Evolutionary conservation across 208 protist genomes (phyloP), one percentile per base, ranked within the genome.

Genomic region (Trypanosoma boissoni): DNA sequence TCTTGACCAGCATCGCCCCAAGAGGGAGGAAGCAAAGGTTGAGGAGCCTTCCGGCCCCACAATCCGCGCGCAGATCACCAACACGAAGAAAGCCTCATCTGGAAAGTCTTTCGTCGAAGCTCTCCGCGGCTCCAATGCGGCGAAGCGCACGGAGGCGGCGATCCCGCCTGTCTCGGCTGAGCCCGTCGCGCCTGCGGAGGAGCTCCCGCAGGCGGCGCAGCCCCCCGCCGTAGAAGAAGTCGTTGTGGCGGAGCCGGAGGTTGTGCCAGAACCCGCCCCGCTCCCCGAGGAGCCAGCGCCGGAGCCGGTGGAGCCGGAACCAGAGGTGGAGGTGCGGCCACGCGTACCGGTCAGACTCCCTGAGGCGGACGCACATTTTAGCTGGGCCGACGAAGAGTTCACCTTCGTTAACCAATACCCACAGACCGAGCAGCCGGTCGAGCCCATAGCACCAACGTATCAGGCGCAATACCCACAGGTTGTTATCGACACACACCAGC

Each of bases 341-440:
- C 71, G 55, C 18, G 53, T 31, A 12, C 20, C 73, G 21, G 52
- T 62, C 1, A 58, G 62, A 12, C 54, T 69, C 21, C 70, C 71
- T 4, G 50, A 62, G 34, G 36, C 64, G 24, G 61, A 69, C 42
- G 65, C 60, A 14, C 70, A 80, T 54, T 89, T 88, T 74, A 88
- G 74, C 73, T 92, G 86, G 86, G 85, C 79, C 34, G 66, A 91
- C 45, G 86, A 92, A 53, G 80, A 92, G 48, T 78, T 85, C 70
- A 78, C 71, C 24, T 90, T 90, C 65, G 48, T 65, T 8, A 65
- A 59, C 43, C 75, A 82, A 36, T 74, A 82, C 45, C 58, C 58
- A 18, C 68, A 80, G 58, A 72, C 43, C 9, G 45, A n/a, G 41
- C 49, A 52, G 45, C 29, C 31, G 10, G 12, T 32, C 5, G 41